phyloP scores from a whole-genome alignment of 345 rosid species.

The Xanthoceras sorbifolium region DNA sequence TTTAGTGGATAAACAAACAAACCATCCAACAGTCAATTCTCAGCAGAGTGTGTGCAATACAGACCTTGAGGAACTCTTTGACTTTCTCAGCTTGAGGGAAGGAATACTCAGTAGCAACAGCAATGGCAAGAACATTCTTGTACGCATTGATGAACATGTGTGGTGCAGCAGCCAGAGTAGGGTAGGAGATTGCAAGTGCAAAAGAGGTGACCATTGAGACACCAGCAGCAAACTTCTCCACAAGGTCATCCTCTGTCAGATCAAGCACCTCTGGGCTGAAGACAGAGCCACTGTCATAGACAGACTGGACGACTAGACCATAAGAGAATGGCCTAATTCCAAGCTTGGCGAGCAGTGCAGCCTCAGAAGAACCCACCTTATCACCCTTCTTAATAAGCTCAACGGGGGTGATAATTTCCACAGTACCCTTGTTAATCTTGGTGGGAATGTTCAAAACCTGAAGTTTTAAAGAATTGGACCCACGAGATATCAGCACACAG shows the following conservation, averaged over 20 bases:
- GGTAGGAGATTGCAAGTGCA: conserved; percentile 76
- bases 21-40: neutral
- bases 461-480: neutral
- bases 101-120: conserved; percentile 72
- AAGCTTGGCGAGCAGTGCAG: conserved; percentile 83
- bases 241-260: conserved; percentile 78
- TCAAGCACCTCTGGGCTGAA: conserved; percentile 87
- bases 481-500: neutral
- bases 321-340: conserved; percentile 95
- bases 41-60: neutral
- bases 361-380: conserved; percentile 95
- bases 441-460: conserved; percentile 94
- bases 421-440: conserved; percentile 98
- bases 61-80: conserved; percentile 80
- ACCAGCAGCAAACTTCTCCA: conserved; percentile 76
- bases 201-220: conserved; percentile 70
- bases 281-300: conserved; percentile 86
- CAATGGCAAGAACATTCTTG: conserved; percentile 75
- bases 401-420: conserved; percentile 91
- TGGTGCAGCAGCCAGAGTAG: conserved; percentile 84
- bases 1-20: neutral
- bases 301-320: conserved; percentile 73
- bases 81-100: conserved; percentile 82
- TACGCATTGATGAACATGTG: conserved; percentile 90
- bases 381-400: conserved; percentile 96